Evolutionary conservation across 2,329 filamentous ascomycete genomes (phyloP).

Genomic region (Xylariaceae sp.): DNA sequence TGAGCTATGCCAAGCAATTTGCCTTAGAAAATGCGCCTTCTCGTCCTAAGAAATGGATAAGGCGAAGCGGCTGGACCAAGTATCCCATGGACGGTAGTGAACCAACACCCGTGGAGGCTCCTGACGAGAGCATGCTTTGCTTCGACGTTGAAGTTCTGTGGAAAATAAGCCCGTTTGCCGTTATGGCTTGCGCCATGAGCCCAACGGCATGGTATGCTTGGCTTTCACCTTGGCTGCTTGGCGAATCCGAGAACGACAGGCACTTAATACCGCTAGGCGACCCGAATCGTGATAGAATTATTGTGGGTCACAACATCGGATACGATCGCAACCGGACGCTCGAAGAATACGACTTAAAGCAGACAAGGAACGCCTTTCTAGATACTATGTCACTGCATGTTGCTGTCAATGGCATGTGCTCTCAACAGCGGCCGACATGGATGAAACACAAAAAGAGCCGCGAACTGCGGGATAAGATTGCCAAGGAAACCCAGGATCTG

Average conservation of each 20-base stretch:
- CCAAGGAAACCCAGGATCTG: constrained; percentile 62
- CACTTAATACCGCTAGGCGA: constrained; percentile 88
- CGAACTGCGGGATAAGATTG: constrained; percentile 74
- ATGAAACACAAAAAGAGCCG: constrained; percentile 91
- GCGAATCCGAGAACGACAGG: constrained; percentile 67
- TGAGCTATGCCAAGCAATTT: constrained; percentile 70
- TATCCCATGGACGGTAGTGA: constrained; percentile 66
- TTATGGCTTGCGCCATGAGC: constrained; percentile 93
- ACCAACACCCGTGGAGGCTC: constrained; percentile 65
- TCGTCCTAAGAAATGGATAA: constrained; percentile 66
- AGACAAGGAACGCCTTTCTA: constrained; percentile 79
- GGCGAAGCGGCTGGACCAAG: constrained; percentile 86
- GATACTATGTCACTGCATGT: constrained; percentile 99
- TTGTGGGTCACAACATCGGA: constrained; percentile 93
- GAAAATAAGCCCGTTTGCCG: constrained; percentile 84
- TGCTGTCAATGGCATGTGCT: constrained; percentile 98
- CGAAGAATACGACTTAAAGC: constrained; percentile 82
- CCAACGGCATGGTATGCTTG: constrained; percentile 93
- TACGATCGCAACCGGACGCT: constrained; percentile 84
- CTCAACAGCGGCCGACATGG: constrained; percentile 91
- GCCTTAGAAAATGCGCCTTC: constrained; percentile 54
- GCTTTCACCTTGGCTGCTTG: constrained; percentile 91
- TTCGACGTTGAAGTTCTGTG: constrained; percentile 98
- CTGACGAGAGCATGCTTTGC: constrained; percentile 74
- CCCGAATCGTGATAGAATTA: constrained; percentile 62